Conservation (phyloP, 2,329 filamentous ascomycete species). For the Fusarium sulawesiense region DNA sequence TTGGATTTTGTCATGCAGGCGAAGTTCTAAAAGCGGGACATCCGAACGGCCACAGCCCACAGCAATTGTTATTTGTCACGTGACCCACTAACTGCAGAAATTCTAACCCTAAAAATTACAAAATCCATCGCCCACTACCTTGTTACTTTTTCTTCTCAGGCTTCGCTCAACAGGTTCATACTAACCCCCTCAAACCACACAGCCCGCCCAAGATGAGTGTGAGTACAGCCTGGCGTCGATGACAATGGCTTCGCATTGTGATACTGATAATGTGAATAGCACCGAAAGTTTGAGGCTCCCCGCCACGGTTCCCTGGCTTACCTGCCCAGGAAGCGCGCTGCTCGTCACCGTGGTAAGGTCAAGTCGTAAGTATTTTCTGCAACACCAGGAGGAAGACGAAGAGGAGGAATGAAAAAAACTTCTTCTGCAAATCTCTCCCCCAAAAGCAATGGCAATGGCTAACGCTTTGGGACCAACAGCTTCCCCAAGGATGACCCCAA, state of each 20-base stretch:
- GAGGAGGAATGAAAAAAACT: neutral
- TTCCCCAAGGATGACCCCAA: slow-evolving; percentile 99
- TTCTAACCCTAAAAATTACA: slow-evolving; percentile 50
- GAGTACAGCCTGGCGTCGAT: slow-evolving; percentile 40
- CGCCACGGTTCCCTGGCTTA: slow-evolving; percentile 94
- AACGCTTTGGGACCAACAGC: slow-evolving; percentile 61
- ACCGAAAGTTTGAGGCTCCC: slow-evolving; percentile 81
- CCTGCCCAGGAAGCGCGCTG: slow-evolving; percentile 90
- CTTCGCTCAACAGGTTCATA: slow-evolving; percentile 51
- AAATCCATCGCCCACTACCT: slow-evolving; percentile 51
- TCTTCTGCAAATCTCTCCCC: neutral
- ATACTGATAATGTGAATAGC: slow-evolving; percentile 49
- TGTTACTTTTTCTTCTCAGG: slow-evolving; percentile 50
- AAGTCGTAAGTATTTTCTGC: slow-evolving; percentile 80
- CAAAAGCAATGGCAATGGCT: slow-evolving; percentile 35
- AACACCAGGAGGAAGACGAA: neutral
- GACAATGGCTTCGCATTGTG: slow-evolving; percentile 47
- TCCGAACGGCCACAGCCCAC: neutral
- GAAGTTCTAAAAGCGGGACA: neutral
- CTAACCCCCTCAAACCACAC: slow-evolving; percentile 53
- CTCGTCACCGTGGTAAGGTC: slow-evolving; percentile 95
- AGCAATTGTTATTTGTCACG: neutral
- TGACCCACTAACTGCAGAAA: slow-evolving; percentile 26
- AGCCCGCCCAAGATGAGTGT: slow-evolving; percentile 57
- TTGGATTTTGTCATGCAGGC: neutral